phyloP scores from a whole-genome alignment of 768 basidiomycete species.

The Strobilomyces dryophilus region DNA sequence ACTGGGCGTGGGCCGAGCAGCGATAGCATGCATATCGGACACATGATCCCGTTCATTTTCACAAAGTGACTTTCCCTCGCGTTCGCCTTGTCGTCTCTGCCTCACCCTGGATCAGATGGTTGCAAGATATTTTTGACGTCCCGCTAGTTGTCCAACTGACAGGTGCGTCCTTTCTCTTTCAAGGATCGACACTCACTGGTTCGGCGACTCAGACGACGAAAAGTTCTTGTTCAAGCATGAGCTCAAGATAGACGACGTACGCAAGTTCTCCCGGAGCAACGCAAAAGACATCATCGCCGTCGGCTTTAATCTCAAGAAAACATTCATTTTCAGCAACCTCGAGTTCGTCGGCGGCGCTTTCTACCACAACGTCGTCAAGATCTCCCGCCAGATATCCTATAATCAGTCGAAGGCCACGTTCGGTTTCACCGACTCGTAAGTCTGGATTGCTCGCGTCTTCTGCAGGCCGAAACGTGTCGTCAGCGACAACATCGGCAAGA shows the following conservation, averaged over 20 bases:
- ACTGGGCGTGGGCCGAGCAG: slow-evolving; percentile 96
- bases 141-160: slow-evolving; percentile 96
- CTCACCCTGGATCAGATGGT: slow-evolving; percentile 57
- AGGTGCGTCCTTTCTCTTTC: slow-evolving; percentile 41
- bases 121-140: slow-evolving; percentile 93
- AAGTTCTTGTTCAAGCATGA: slow-evolving; percentile 98
- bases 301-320: slow-evolving; percentile 87
- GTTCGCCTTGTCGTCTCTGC: not conserved
- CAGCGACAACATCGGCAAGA: slow-evolving; percentile 97
- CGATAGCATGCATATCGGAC: slow-evolving; percentile 96
- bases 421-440: slow-evolving; percentile 94
- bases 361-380: slow-evolving; percentile 90
- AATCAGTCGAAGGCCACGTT: slow-evolving; percentile 94
- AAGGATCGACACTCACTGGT: not conserved
- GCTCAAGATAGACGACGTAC: slow-evolving; percentile 85
- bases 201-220: slow-evolving; percentile 74
- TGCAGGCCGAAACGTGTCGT: not conserved
- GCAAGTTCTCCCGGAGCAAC: slow-evolving; percentile 77
- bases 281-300: slow-evolving; percentile 97
- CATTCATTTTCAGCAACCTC: slow-evolving; percentile 95
- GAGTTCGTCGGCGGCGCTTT: slow-evolving; percentile 88
- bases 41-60: slow-evolving; percentile 96
- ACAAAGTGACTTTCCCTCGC: slow-evolving; percentile 66
- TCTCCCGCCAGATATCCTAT: slow-evolving; percentile 89
- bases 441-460: slow-evolving; percentile 5